Evolutionary conservation across 1,284 basidiomycete genomes (phyloP).

Genomic region (Hypsizygus ulmarius): DNA sequence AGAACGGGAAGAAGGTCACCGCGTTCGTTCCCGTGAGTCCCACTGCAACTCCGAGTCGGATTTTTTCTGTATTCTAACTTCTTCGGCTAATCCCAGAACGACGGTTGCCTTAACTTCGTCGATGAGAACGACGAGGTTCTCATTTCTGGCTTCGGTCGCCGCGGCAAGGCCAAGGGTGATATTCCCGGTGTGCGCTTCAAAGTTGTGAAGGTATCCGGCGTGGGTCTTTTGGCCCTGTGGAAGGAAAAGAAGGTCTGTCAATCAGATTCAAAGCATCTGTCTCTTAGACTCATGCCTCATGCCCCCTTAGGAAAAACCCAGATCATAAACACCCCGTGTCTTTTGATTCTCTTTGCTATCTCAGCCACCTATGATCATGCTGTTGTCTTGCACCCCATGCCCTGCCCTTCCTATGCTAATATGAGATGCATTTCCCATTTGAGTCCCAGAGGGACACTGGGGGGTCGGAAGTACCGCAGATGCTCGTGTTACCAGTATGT

Average conservation of each 20-base stretch:
- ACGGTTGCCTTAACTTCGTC: slow-evolving; percentile 98
- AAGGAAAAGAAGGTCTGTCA: slow-evolving; percentile 92
- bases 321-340: slow-evolving; percentile 59
- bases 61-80: slow-evolving; percentile 21
- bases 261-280: neutral
- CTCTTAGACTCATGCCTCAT: slow-evolving; percentile 12
- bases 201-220: slow-evolving; percentile 99
- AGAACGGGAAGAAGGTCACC: slow-evolving; percentile 99
- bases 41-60: neutral
- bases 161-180: slow-evolving; percentile 99
- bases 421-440: slow-evolving; percentile 6
- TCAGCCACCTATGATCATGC: slow-evolving; percentile 40
- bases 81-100: slow-evolving; percentile 61
- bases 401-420: slow-evolving; percentile 18
- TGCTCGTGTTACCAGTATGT: no score
- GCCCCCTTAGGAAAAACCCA: slow-evolving; percentile 75
- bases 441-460: no score
- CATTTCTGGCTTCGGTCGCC: slow-evolving; percentile 99
- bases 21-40: slow-evolving; percentile 69
- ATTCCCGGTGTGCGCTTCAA: slow-evolving; percentile 98
- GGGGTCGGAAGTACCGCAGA: no score
- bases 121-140: slow-evolving; percentile 99
- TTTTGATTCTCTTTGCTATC: slow-evolving; percentile 23
- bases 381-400: slow-evolving; percentile 25
- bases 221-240: slow-evolving; percentile 96